Conservation (phyloP, 2,329 filamentous ascomycete species). For the Trichoderma asperellum region DNA sequence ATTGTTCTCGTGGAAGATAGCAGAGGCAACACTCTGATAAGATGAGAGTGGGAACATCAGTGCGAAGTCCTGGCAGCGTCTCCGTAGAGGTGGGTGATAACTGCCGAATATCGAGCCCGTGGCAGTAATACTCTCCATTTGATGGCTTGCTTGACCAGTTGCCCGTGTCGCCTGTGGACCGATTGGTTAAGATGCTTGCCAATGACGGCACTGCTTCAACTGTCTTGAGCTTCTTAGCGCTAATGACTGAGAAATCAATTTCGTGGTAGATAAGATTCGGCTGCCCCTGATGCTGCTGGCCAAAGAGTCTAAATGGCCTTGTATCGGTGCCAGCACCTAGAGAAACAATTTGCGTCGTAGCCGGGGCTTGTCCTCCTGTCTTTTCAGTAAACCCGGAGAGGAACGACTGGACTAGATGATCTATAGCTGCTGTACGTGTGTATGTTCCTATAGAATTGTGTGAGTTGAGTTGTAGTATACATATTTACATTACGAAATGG, state of each 20-base stretch:
- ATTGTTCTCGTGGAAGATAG: conserved; percentile 72
- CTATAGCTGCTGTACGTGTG: conserved; percentile 81
- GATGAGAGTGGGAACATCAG: conserved; percentile 74
- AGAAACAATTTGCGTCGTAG: conserved; percentile 78
- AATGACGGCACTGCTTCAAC: conserved; percentile 53
- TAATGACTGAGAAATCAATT: conserved; percentile 81
- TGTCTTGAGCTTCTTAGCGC: conserved; percentile 64
- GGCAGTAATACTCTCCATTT: conserved; percentile 55
- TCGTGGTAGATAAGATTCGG: conserved; percentile 78
- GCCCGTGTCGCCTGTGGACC: conserved; percentile 36
- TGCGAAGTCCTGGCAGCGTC: conserved; percentile 50
- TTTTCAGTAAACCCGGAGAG: conserved; percentile 48
- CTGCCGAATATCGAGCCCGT: conserved; percentile 71
- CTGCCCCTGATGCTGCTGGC: conserved; percentile 45
- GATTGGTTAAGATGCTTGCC: conserved; percentile 45
- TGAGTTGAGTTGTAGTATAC: neutral
- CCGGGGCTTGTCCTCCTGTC: conserved; percentile 26
- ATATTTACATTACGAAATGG: neutral
- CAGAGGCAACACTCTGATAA: conserved; percentile 96
- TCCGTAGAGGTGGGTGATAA: conserved; percentile 42
- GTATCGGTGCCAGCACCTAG: conserved; percentile 95
- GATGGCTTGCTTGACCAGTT: conserved; percentile 51
- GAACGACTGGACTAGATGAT: conserved; percentile 75
- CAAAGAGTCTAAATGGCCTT: conserved; percentile 75
- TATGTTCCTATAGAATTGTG: conserved; percentile 72